A percentile compares a stretch with the other conserved stretches of the same genome.
phyloP scores from a whole-genome alignment of 805 yeast genomes.

The Candida cerambycidarum region DNA sequence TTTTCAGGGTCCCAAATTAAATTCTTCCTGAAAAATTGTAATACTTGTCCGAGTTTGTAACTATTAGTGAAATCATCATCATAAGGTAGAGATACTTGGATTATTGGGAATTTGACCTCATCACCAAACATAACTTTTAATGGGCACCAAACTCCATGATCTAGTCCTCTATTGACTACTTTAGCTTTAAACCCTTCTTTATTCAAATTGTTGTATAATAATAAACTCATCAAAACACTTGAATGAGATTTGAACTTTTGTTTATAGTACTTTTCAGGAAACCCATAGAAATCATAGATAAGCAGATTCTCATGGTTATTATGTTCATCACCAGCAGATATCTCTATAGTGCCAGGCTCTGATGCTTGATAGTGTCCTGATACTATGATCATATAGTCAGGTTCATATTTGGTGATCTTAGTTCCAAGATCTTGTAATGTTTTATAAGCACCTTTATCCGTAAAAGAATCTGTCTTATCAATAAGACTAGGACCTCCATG shows the following conservation, averaged over 20 bases:
- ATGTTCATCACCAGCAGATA: conserved; percentile 27
- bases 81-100: conserved; percentile 50
- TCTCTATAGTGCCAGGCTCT: conserved; percentile 42
- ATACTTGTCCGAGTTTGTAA: conserved; percentile 54
- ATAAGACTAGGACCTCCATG: conserved; percentile 86
- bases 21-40: conserved; percentile 51
- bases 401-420: conserved; percentile 52
- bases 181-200: conserved; percentile 45
- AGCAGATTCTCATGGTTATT: conserved; percentile 42
- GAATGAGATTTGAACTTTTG: conserved; percentile 59
- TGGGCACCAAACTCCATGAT: conserved; percentile 86
- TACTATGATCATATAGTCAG: conserved; percentile 63
- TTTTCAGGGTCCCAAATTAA: conserved; percentile 30
- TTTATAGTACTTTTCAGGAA: conserved; percentile 62
- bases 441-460: conserved; percentile 64
- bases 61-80: conserved; percentile 41
- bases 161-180: conserved; percentile 62
- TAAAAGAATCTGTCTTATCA: conserved; percentile 46
- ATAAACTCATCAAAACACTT: conserved; percentile 42
- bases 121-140: conserved; percentile 62
- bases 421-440: conserved; percentile 51
- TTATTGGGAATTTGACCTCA: conserved; percentile 45
- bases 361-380: conserved; percentile 78
- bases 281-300: conserved; percentile 75
- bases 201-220: conserved; percentile 42